Conservation (phyloP, 2,329 filamentous ascomycete species). For the Xylaria sp. region DNA sequence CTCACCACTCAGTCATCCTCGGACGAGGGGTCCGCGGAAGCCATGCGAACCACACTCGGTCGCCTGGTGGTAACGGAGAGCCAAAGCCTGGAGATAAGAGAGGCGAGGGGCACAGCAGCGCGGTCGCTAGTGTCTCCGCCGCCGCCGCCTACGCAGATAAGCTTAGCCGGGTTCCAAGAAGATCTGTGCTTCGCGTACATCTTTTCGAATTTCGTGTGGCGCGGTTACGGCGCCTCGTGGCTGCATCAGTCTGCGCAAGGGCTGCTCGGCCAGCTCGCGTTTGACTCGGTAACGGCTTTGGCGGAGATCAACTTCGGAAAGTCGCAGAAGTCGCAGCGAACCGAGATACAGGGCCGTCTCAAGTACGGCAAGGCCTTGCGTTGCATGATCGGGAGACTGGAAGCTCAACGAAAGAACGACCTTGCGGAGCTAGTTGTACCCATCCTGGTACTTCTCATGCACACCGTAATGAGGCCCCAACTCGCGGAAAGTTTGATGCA, state of each 20-base stretch:
- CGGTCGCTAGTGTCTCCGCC: background rate
- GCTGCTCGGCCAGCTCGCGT: constrained; percentile 5
- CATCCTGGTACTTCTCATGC: constrained; percentile 7
- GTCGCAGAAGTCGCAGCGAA: background rate
- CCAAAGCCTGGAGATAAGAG: background rate
- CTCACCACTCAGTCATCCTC: background rate
- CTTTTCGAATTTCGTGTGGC: constrained; percentile 22
- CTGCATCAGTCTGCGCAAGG: constrained; percentile 7
- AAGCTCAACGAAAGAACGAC: background rate
- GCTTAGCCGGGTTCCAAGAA: constrained; percentile 1
- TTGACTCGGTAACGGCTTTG: constrained; percentile 8
- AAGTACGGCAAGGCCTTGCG: constrained; percentile 8
- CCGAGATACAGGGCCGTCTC: constrained; percentile 8
- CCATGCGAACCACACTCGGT: background rate
- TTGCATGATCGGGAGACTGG: background rate
- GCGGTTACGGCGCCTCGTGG: constrained; percentile 12
- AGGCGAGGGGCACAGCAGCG: background rate
- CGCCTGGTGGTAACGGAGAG: background rate
- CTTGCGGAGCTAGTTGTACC: background rate
- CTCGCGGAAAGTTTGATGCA: too few relatives aligned
- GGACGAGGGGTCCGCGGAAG: background rate
- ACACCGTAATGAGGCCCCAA: too few relatives aligned
- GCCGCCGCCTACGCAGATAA: background rate
- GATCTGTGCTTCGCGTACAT: constrained; percentile 11
- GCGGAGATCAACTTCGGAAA: constrained; percentile 14